These are phyloP conservation scores for Trichoderma gamsii DNA, from an alignment of 495 filamentous ascomycete species.

Conservation along the genomic window DNA sequence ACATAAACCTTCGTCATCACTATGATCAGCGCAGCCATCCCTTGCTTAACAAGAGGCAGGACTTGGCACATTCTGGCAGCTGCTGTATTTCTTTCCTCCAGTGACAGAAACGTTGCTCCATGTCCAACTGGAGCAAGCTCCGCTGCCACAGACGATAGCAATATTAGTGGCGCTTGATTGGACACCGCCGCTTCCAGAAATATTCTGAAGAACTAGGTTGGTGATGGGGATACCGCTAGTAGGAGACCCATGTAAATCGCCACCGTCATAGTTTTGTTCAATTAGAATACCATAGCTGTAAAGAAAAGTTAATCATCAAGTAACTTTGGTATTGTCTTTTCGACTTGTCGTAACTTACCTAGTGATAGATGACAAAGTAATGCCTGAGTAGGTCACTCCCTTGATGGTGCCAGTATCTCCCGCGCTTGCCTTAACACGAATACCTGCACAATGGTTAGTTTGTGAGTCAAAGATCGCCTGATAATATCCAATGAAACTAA, in stretches of 20 bases:
- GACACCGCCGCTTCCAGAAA: constrained; percentile 38
- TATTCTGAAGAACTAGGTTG: constrained; percentile 42
- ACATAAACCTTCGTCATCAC: too few relatives aligned
- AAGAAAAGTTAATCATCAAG: background rate
- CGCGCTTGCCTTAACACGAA: constrained; percentile 56
- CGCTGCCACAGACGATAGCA: constrained; percentile 49
- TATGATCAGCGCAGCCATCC: too few relatives aligned
- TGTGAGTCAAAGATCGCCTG: background rate
- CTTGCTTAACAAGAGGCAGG: constrained; percentile 9
- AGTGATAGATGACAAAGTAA: constrained; percentile 48
- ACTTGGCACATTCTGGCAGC: constrained; percentile 23
- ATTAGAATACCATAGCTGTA: constrained; percentile 49
- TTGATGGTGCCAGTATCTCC: constrained; percentile 47
- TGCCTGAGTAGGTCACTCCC: constrained; percentile 50
- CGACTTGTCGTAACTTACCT: constrained; percentile 33
- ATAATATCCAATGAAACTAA: background rate
- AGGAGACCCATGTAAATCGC: constrained; percentile 48
- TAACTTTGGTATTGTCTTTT: background rate
- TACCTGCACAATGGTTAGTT: constrained; percentile 31
- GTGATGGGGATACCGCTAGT: constrained; percentile 58
- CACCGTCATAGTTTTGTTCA: constrained; percentile 59
- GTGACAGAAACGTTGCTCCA: constrained; percentile 41
- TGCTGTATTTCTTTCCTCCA: constrained; percentile 36
- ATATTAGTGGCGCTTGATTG: constrained; percentile 32
- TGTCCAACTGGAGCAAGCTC: constrained; percentile 45